phyloP scores from a whole-genome alignment of 441 rosid genomes.

The Gossypium trilobum region DNA sequence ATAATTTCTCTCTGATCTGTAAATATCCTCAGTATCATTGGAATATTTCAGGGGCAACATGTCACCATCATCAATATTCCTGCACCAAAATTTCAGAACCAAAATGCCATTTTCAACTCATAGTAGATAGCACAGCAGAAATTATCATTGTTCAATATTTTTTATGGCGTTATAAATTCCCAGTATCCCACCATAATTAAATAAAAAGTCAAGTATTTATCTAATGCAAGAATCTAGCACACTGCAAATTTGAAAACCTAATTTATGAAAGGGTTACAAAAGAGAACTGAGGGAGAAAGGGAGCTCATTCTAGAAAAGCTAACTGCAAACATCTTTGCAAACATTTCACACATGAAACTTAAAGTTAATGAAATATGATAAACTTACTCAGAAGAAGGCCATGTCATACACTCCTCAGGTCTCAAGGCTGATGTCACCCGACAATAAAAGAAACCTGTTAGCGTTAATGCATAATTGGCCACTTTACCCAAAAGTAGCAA shows the following conservation, averaged over 20 bases:
- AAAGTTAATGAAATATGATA: not conserved
- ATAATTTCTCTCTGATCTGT: slow-evolving; percentile 27
- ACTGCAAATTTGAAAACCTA: not conserved
- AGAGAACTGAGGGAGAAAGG: not conserved
- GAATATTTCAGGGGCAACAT: slow-evolving; percentile 30
- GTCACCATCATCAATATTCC: slow-evolving; percentile 36
- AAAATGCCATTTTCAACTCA: slow-evolving; percentile 18
- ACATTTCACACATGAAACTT: not conserved
- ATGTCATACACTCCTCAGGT: slow-evolving; percentile 38
- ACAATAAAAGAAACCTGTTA: slow-evolving; percentile 84
- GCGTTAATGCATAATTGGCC: slow-evolving; percentile 65
- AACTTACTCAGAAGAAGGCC: slow-evolving; percentile 61
- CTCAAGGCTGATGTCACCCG: slow-evolving; percentile 54
- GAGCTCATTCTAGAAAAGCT: not conserved
- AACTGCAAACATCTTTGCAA: not conserved
- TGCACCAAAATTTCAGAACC: slow-evolving; percentile 32
- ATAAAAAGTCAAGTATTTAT: slow-evolving; percentile 11
- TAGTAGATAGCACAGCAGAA: not conserved
- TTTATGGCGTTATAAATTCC: not conserved
- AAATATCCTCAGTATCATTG: slow-evolving; percentile 39
- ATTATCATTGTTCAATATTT: not conserved
- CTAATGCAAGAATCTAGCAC: slow-evolving; percentile 6
- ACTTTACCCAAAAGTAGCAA: slow-evolving; percentile 78
- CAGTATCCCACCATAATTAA: not conserved
- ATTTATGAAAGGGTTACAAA: not conserved